phyloP scores from a whole-genome alignment of 371 early-diverging fungal genomes.

The Mortierella sp. region DNA sequence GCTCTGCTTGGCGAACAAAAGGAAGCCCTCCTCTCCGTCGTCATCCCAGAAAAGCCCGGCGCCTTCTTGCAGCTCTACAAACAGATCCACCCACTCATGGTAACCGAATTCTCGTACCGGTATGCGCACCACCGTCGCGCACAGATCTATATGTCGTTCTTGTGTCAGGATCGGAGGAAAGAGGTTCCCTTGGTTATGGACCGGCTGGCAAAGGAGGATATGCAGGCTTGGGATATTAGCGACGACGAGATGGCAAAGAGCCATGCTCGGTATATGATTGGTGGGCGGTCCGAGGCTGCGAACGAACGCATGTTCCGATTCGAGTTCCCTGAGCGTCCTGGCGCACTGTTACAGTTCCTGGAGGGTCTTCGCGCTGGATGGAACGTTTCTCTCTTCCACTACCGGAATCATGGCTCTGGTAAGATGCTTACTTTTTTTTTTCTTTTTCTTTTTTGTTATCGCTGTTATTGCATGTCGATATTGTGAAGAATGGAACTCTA shows the following conservation, averaged over 20 bases:
- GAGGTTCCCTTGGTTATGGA: slow-evolving; percentile 80
- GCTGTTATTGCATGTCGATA: background rate
- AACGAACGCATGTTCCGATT: slow-evolving; percentile 94
- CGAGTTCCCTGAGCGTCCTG: slow-evolving; percentile 96
- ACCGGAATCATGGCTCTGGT: slow-evolving; percentile 95
- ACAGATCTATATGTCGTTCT: slow-evolving; percentile 91
- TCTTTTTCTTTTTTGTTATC: background rate
- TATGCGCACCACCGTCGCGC: slow-evolving; percentile 83
- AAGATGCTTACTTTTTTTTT: no score
- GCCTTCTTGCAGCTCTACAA: slow-evolving; percentile 87
- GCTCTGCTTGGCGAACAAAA: slow-evolving; percentile 91
- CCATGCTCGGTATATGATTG: slow-evolving; percentile 93
- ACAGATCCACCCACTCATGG: slow-evolving; percentile 82
- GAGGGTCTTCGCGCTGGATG: slow-evolving; percentile 77
- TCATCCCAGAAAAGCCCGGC: slow-evolving; percentile 93
- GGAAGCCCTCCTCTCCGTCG: slow-evolving; percentile 91
- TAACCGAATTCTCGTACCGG: slow-evolving; percentile 96
- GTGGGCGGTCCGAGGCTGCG: slow-evolving; percentile 81
- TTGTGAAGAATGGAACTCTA: background rate
- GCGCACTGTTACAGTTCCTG: slow-evolving; percentile 90
- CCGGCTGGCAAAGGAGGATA: slow-evolving; percentile 68
- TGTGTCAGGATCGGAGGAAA: slow-evolving; percentile 66
- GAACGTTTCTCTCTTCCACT: slow-evolving; percentile 97
- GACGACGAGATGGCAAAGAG: slow-evolving; percentile 96
- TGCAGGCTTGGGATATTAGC: slow-evolving; percentile 84